Base-by-base conservation (phyloP, 2,329 filamentous ascomycete species). In the Pseudofabraea citricarpa region DNA sequence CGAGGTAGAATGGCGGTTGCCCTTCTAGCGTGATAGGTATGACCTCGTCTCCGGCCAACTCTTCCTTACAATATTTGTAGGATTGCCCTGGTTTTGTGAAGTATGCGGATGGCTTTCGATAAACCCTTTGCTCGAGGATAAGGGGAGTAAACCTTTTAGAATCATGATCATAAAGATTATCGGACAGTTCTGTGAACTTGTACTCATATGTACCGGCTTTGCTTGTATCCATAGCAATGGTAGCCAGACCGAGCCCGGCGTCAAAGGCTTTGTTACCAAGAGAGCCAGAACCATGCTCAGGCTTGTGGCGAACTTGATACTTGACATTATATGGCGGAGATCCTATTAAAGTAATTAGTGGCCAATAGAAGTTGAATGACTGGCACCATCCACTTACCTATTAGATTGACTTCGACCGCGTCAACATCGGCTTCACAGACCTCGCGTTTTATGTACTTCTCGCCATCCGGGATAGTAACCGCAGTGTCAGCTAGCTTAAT, bases 341-440 rank as follows among this genome's bases (percentile, higher is more conserved):
- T 43, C 87, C 84, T 87, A 24, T 13, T 19, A 43, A 40, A n/a
- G 7, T n/a, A 15, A 12, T 32, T 32, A 37, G 23, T 52, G n/a
- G n/a, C n/a, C n/a, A n/a, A n/a, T n/a, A n/a, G n/a, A n/a, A n/a
- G n/a, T n/a, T n/a, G n/a, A n/a, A n/a, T n/a, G n/a, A n/a, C n/a
- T n/a, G n/a, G n/a, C n/a, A n/a, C n/a, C n/a, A n/a, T n/a, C n/a
- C n/a, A n/a, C 74, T 67, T 77, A 79, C 89, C 91, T 61, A 78
- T 78, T 49, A 98, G 75, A 33, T 77, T 75, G 41, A 98, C 71
- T 57, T 96, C 90, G 43, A 96, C 82, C 3, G 83, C 81, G 62
- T 96, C 91, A 57, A 95, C 86, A 49, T 97, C 91, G 22, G 91
- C 91, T 68, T 98, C 90, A 59, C 93, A 98, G 22, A 98, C 84